phyloP scores from a whole-genome alignment of 306 rosid genomes.

The Aeschynomene evenia region DNA sequence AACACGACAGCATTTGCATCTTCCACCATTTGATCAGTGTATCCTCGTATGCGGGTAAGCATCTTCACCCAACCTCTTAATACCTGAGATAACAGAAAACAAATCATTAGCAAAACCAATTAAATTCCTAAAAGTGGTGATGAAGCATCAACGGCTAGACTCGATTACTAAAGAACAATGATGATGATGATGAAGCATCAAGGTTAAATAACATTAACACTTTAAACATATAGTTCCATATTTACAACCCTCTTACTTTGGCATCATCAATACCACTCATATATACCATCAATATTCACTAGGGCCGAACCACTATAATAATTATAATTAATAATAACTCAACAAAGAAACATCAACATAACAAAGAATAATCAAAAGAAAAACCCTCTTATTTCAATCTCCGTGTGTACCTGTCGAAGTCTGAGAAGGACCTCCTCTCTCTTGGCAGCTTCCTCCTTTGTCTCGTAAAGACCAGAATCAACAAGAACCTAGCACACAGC shows the following conservation, averaged over 20 bases:
- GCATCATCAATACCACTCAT: not conserved
- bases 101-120: not conserved
- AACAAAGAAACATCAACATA: no score
- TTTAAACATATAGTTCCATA: not conserved
- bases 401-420: slow-evolving; percentile 44
- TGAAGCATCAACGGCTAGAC: no score
- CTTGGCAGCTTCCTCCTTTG: slow-evolving; percentile 55
- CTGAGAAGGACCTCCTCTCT: slow-evolving; percentile 62
- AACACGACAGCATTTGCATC: slow-evolving; percentile 78
- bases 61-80: slow-evolving; percentile 85
- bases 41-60: slow-evolving; percentile 69
- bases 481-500: slow-evolving; percentile 44
- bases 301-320: no score
- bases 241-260: not conserved
- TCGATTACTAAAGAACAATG: no score
- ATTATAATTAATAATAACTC: no score
- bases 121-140: no score
- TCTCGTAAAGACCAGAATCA: slow-evolving; percentile 62
- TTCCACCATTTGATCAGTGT: slow-evolving; percentile 94
- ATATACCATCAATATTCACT: no score
- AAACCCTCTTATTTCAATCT: not conserved
- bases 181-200: no score
- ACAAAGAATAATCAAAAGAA: not conserved
- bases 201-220: no score
- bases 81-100: slow-evolving; percentile 46